Conservation (phyloP, 2,329 filamentous ascomycete species). For the Onygena corvina region DNA sequence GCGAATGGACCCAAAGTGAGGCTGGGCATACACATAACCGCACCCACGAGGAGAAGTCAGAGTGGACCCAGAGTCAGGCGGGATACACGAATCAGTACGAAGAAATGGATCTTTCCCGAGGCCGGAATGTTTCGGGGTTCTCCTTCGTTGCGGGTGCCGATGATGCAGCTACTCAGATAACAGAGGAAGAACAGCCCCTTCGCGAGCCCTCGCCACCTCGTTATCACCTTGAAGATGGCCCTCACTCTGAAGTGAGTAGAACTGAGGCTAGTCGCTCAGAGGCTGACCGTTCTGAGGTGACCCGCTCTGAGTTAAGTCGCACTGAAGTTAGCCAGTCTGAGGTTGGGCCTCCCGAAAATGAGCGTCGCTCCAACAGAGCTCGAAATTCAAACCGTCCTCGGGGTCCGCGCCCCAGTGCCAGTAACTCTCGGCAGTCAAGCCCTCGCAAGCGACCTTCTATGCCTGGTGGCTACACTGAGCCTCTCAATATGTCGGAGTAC, state of each 20-base stretch:
- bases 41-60: conserved; percentile 36
- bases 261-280: conserved; percentile 5
- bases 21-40: conserved; percentile 13
- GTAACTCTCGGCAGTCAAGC: conserved; percentile 25
- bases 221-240: conserved; percentile 8
- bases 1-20: conserved; percentile 34
- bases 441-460: conserved; percentile 29
- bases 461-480: conserved; percentile 33
- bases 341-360: background rate
- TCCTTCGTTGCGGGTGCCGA: conserved; percentile 42
- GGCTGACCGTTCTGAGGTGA: background rate
- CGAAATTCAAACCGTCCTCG: conserved; percentile 12
- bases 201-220: conserved; percentile 12
- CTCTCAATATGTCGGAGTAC: conserved; percentile 35
- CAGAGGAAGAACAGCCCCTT: conserved; percentile 24
- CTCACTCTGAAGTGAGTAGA: background rate
- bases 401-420: conserved; percentile 15
- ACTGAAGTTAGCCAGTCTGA: background rate
- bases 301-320: conserved; percentile 7
- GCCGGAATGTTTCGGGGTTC: conserved; percentile 29
- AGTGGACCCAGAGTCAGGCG: conserved; percentile 21
- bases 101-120: conserved; percentile 27
- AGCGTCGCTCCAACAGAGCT: background rate
- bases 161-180: conserved; percentile 28
- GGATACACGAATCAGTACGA: conserved; percentile 42